Evolutionary conservation across 225 moss, liverwort and hornwort genomes (phyloP).

Genomic region (Straminergon stramineum): DNA sequence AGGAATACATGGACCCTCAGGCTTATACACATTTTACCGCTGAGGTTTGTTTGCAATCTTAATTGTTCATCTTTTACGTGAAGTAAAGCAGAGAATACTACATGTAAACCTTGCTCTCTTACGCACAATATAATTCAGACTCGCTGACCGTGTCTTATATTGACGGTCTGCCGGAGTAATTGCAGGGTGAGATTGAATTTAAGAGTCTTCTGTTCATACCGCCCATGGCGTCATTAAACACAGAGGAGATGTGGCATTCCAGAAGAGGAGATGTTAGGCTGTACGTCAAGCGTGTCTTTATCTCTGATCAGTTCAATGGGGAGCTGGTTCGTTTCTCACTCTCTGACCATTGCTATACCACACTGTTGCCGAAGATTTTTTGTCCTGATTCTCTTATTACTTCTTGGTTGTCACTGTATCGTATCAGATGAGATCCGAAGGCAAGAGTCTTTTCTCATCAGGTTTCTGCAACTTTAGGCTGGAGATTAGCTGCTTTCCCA

Average conservation of each 20-base stretch:
- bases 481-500: neutral
- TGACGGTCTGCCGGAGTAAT: neutral
- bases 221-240: conserved; percentile 30
- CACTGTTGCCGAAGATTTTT: neutral
- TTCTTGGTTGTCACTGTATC: neutral
- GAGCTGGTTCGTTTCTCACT: conserved; percentile 40
- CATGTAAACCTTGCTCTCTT: neutral
- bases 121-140: neutral
- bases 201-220: conserved; percentile 44
- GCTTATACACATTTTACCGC: conserved; percentile 81
- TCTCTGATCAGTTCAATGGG: conserved; percentile 52
- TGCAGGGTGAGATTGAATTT: conserved; percentile 64
- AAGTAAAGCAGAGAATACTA: neutral
- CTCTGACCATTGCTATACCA: neutral
- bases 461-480: neutral
- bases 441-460: neutral
- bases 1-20: conserved; percentile 90
- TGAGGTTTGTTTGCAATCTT: conserved; percentile 43
- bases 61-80: neutral
- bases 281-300: conserved; percentile 57
- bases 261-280: conserved; percentile 44
- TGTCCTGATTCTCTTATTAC: neutral
- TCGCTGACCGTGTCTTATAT: neutral
- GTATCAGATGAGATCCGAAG: neutral
- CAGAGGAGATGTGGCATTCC: conserved; percentile 37